These are phyloP conservation scores for Citrullus mucosospermus DNA, from an alignment of 306 rosid genomes.

Conservation along the genomic window DNA sequence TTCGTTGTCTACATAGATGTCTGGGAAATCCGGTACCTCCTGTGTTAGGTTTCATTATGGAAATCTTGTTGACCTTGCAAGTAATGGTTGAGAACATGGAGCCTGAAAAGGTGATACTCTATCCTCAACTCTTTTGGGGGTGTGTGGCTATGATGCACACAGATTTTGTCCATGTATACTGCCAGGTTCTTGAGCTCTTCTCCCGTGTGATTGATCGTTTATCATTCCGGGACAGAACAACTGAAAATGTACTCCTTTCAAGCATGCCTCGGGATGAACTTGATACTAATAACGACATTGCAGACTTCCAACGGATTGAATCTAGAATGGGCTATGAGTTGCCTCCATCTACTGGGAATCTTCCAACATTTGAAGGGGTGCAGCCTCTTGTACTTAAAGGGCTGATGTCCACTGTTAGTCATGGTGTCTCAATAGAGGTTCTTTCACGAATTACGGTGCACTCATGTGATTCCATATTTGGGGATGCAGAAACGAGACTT, in stretches of 20 bases:
- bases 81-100: conserved; percentile 99
- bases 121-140: conserved; percentile 98
- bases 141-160: conserved; percentile 99
- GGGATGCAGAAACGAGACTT: conserved; percentile 85
- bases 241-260: conserved; percentile 96
- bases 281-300: conserved; percentile 36
- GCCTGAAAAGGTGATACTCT: conserved; percentile 96
- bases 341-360: conserved; percentile 50
- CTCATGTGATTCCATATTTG: conserved; percentile 95
- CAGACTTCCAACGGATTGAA: conserved; percentile 74
- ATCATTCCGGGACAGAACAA: conserved; percentile 84
- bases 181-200: conserved; percentile 97
- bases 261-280: conserved; percentile 98
- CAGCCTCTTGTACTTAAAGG: conserved; percentile 98
- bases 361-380: conserved; percentile 93
- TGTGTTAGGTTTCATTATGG: conserved; percentile 92
- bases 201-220: conserved; percentile 89
- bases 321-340: conserved; percentile 70
- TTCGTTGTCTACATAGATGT: conserved; percentile 94
- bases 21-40: conserved; percentile 93
- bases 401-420: conserved; percentile 85
- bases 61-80: conserved; percentile 88
- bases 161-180: conserved; percentile 95
- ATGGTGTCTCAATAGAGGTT: conserved; percentile 82
- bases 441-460: conserved; percentile 86